Conservation (phyloP, 257 asterid species). For the Solanum sejunctum region DNA sequence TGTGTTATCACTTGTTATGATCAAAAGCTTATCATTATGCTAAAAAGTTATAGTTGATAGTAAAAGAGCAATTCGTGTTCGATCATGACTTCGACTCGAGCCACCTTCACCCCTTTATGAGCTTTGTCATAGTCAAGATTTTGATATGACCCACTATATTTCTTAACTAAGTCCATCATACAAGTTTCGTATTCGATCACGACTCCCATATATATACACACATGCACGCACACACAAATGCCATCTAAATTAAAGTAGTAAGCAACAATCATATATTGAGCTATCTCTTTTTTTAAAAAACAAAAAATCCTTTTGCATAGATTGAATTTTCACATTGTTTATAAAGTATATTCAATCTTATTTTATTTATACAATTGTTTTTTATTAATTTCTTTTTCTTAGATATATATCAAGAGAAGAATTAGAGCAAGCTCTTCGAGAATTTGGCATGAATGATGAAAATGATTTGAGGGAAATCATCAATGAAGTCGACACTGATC, state of each 20-base stretch:
- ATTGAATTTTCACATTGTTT: neutral
- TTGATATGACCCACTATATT: too few relatives aligned
- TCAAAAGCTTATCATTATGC: too few relatives aligned
- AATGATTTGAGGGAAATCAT: conserved; percentile 64
- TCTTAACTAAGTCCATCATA: too few relatives aligned
- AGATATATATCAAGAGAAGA: conserved; percentile 73
- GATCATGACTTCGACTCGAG: too few relatives aligned
- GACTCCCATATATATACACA: too few relatives aligned
- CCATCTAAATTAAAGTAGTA: neutral
- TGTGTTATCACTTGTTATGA: too few relatives aligned
- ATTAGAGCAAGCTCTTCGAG: conserved; percentile 70
- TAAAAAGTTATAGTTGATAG: too few relatives aligned
- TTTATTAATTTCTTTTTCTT: neutral
- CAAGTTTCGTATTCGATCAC: too few relatives aligned
- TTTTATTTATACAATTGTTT: neutral
- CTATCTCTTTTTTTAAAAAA: neutral
- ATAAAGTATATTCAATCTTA: neutral
- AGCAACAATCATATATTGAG: neutral
- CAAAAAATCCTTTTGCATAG: neutral
- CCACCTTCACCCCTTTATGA: too few relatives aligned
- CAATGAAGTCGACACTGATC: conserved; percentile 55
- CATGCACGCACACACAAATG: too few relatives aligned
- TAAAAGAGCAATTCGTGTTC: too few relatives aligned
- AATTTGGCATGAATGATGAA: conserved; percentile 61
- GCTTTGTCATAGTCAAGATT: too few relatives aligned